phyloP scores from a whole-genome alignment of 1,284 basidiomycete genomes.

The Ustanciosporium gigantosporum region DNA sequence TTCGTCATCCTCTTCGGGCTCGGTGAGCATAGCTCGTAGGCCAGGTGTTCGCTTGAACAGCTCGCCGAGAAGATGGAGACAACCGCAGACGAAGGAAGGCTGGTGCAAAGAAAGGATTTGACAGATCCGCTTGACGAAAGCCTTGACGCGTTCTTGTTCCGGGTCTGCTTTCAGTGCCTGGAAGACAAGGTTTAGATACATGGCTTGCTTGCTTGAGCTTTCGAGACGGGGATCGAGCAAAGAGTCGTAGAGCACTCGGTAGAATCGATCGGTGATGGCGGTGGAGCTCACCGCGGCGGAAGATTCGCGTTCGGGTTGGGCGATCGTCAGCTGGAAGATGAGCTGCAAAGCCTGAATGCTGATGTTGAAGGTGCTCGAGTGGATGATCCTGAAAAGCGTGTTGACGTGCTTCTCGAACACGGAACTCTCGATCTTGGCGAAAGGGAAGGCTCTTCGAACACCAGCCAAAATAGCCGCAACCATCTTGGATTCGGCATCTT shows the following conservation, averaged over 20 bases:
- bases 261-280: slow-evolving; percentile 72
- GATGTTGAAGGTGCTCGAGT: slow-evolving; percentile 88
- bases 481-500: slow-evolving; percentile 73
- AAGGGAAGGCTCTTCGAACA: slow-evolving; percentile 92
- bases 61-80: slow-evolving; percentile 69
- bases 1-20: slow-evolving; percentile 62
- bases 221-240: slow-evolving; percentile 81
- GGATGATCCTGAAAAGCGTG: slow-evolving; percentile 92
- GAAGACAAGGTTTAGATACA: slow-evolving; percentile 95
- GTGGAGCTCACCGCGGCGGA: slow-evolving; percentile 20
- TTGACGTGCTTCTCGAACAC: slow-evolving; percentile 84
- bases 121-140: slow-evolving; percentile 82
- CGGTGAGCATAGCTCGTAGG: slow-evolving; percentile 71
- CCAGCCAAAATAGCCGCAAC: slow-evolving; percentile 90
- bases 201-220: slow-evolving; percentile 87
- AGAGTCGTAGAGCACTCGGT: slow-evolving; percentile 86
- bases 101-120: slow-evolving; percentile 79
- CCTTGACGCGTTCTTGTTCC: slow-evolving; percentile 72
- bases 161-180: slow-evolving; percentile 84
- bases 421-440: slow-evolving; percentile 73
- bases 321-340: slow-evolving; percentile 75
- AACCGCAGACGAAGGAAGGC: slow-evolving; percentile 87
- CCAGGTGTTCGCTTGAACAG: slow-evolving; percentile 76
- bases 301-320: slow-evolving; percentile 19
- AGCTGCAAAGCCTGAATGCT: slow-evolving; percentile 90